These are phyloP conservation scores for Kodamaea arcana DNA, from an alignment of 1,139 yeast species.

Conservation along the genomic window DNA sequence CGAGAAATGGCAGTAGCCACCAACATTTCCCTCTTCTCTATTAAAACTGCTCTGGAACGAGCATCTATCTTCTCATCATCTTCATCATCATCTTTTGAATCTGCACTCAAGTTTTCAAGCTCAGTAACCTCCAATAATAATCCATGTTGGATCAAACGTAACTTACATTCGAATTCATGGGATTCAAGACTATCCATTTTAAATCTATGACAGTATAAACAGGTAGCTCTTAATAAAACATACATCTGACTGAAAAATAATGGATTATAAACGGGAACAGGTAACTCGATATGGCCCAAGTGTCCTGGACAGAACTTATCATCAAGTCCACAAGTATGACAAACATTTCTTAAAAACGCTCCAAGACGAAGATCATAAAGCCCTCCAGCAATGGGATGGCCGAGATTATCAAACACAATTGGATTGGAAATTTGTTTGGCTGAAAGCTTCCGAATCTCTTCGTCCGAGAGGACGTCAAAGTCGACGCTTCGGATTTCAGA, in stretches of 20 bases:
- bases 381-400: constrained; percentile 94
- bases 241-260: constrained; percentile 89
- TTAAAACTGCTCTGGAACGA: constrained; percentile 44
- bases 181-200: constrained; percentile 64
- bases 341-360: constrained; percentile 81
- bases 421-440: constrained; percentile 96
- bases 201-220: constrained; percentile 88
- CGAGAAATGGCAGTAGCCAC: constrained; percentile 66
- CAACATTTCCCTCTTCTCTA: constrained; percentile 59
- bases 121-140: constrained; percentile 73
- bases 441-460: constrained; percentile 79
- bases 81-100: constrained; percentile 28
- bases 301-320: constrained; percentile 97
- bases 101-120: constrained; percentile 42
- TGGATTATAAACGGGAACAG: constrained; percentile 93
- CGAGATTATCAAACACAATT: constrained; percentile 88
- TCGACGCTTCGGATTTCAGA: constrained; percentile 91
- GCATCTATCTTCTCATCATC: constrained; percentile 28
- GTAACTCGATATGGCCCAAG: constrained; percentile 95
- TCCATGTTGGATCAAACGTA: constrained; percentile 83
- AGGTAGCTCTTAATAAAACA: constrained; percentile 74
- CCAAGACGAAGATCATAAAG: constrained; percentile 91
- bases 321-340: constrained; percentile 95
- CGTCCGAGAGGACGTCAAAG: constrained; percentile 78
- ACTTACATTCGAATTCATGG: constrained; percentile 74